phyloP scores from a whole-genome alignment of 2,329 filamentous ascomycete genomes.

The Pseudogymnoascus sp. region DNA sequence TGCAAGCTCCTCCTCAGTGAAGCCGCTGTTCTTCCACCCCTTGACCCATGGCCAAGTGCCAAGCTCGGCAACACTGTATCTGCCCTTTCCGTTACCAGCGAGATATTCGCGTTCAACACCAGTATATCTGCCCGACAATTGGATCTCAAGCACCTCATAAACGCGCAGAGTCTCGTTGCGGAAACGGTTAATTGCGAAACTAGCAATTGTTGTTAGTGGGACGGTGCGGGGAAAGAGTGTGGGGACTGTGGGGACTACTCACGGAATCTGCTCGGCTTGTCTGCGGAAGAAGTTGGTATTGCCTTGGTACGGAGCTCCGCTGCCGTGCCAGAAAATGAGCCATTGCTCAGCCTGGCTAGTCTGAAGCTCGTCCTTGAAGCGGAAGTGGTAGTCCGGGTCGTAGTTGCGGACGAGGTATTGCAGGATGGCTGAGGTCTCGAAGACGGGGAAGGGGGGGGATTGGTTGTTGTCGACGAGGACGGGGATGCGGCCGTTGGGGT shows the following conservation, averaged over 20 bases:
- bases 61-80: slow-evolving; percentile 45
- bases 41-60: slow-evolving; percentile 43
- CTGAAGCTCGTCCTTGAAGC: slow-evolving; percentile 43
- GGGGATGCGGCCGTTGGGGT: slow-evolving; percentile 33
- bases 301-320: slow-evolving; percentile 35
- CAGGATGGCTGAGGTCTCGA: slow-evolving; percentile 44
- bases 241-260: slow-evolving; percentile 19
- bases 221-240: slow-evolving; percentile 4
- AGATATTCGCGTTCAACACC: slow-evolving; percentile 41
- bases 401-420: slow-evolving; percentile 42
- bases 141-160: slow-evolving; percentile 47
- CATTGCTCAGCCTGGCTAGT: slow-evolving; percentile 40
- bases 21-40: slow-evolving; percentile 34
- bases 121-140: slow-evolving; percentile 41
- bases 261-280: slow-evolving; percentile 38
- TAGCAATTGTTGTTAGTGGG: background rate
- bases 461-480: slow-evolving; percentile 34
- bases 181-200: slow-evolving; percentile 42
- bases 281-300: slow-evolving; percentile 36
- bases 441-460: slow-evolving; percentile 40
- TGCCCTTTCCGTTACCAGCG: slow-evolving; percentile 44
- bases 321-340: slow-evolving; percentile 46
- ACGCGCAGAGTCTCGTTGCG: slow-evolving; percentile 42
- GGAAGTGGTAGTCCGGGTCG: slow-evolving; percentile 41
- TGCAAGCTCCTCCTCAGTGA: slow-evolving; percentile 39